phyloP scores from a whole-genome alignment of 345 rosid species.

The Lumnitzera racemosa region DNA sequence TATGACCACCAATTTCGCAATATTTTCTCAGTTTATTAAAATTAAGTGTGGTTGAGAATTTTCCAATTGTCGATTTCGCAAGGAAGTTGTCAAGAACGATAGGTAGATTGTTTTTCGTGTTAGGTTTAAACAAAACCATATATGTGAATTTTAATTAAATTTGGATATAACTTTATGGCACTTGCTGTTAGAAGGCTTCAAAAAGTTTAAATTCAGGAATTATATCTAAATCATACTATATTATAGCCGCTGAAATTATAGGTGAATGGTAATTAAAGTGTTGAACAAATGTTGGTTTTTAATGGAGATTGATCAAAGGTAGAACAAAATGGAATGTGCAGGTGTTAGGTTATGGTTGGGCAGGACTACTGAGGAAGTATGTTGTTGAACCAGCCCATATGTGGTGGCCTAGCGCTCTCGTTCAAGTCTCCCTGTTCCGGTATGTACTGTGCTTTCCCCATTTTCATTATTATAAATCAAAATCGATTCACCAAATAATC shows the following conservation, averaged over 20 bases:
- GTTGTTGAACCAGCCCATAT: slow-evolving; percentile 21
- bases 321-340: background rate
- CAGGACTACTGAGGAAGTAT: slow-evolving; percentile 16
- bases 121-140: too few species aligned
- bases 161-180: too few species aligned
- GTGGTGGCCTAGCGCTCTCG: slow-evolving; percentile 21
- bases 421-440: slow-evolving; percentile 21
- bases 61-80: too few species aligned
- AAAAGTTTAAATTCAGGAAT: too few species aligned
- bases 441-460: background rate
- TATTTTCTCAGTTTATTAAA: too few species aligned
- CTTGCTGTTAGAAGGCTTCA: too few species aligned
- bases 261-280: background rate
- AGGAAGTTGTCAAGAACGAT: too few species aligned
- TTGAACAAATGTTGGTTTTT: background rate
- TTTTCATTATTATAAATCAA: background rate
- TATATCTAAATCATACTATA: background rate
- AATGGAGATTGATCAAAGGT: too few species aligned
- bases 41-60: too few species aligned
- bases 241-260: background rate
- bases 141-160: background rate
- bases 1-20: too few species aligned
- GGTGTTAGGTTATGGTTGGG: slow-evolving; percentile 22
- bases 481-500: background rate
- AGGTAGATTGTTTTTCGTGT: too few species aligned